phyloP scores from a whole-genome alignment of 352 stramenopile genomes.

The Saprolegnia parasitica region DNA sequence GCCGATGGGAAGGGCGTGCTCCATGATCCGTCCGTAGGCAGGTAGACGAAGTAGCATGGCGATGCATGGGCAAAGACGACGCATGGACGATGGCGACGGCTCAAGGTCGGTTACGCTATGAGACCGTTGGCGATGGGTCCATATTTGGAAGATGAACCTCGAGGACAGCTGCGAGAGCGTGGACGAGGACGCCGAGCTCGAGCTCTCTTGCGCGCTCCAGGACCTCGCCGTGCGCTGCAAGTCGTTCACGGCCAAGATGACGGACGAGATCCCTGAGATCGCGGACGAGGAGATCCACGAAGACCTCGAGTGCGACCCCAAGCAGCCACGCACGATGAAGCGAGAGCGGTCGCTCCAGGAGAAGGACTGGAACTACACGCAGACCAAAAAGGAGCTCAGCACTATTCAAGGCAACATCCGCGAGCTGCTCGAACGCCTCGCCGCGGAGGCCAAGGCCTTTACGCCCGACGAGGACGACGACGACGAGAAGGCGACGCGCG shows the following conservation, averaged over 20 bases:
- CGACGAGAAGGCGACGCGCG: conserved; percentile 14
- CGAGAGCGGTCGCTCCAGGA: background rate
- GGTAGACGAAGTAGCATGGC: too few species aligned
- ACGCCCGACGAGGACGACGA: conserved; percentile 33
- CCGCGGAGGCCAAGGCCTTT: conserved; percentile 31
- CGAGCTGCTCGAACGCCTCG: conserved; percentile 18
- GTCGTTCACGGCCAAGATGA: conserved; percentile 68
- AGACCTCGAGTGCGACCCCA: conserved; percentile 34
- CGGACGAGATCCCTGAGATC: conserved; percentile 40
- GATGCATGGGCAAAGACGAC: background rate
- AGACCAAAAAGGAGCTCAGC: conserved; percentile 20
- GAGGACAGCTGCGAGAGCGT: conserved; percentile 38
- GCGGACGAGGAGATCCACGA: conserved; percentile 57
- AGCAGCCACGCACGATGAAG: background rate
- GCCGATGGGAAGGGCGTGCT: background rate
- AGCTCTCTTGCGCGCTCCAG: conserved; percentile 69
- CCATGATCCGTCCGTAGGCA: too few species aligned
- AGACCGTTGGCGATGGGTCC: background rate
- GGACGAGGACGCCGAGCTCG: conserved; percentile 66
- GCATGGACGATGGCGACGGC: background rate
- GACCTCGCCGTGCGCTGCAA: conserved; percentile 61
- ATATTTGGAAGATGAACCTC: conserved; percentile 20
- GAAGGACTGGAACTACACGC: conserved; percentile 15
- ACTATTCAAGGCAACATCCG: conserved; percentile 25
- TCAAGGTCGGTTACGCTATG: background rate